Evolutionary conservation across 2,329 filamentous ascomycete genomes (phyloP).

Genomic region (Colletotrichum sp.): DNA sequence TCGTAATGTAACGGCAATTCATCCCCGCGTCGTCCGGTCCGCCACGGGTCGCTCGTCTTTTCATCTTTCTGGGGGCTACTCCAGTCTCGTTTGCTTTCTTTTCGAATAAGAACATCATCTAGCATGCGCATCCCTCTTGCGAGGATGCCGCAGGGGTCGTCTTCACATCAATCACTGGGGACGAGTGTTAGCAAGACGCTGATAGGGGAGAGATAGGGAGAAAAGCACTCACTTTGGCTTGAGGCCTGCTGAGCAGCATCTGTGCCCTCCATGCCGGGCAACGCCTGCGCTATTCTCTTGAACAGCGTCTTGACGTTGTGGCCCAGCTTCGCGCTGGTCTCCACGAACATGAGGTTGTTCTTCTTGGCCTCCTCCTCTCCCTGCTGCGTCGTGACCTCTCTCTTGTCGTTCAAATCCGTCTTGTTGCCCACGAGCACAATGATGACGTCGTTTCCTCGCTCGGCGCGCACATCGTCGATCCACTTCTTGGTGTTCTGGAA

Average conservation of each 20-base stretch:
- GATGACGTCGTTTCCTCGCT: constrained; percentile 97
- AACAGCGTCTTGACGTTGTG: constrained; percentile 99
- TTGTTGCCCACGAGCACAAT: constrained; percentile 99
- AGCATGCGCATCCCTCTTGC: constrained; percentile 79
- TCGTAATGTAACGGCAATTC: constrained; percentile 17
- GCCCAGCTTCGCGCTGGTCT: constrained; percentile 96
- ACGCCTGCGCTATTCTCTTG: constrained; percentile 95
- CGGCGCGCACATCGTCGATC: constrained; percentile 97
- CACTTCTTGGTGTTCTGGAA: constrained; percentile 99
- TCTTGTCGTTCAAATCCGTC: constrained; percentile 97
- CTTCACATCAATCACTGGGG: constrained; percentile 88
- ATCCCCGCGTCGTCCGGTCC: constrained; percentile 2
- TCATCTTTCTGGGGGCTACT: background rate
- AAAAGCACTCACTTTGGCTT: constrained; percentile 72
- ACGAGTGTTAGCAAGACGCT: constrained; percentile 27
- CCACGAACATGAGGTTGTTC: constrained; percentile 98
- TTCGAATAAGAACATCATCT: constrained; percentile 11
- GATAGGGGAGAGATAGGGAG: background rate
- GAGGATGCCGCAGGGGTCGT: constrained; percentile 73
- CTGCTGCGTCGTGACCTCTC: constrained; percentile 94
- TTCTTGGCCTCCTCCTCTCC: constrained; percentile 98
- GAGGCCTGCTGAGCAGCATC: constrained; percentile 75
- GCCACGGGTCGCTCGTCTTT: constrained; percentile 17
- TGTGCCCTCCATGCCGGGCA: constrained; percentile 96
- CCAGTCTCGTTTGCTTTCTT: background rate